Percentiles rank a stretch among this genome's conserved stretches.
phyloP scores from a whole-genome alignment of 805 yeast genomes.

The Cyberlindnera samutprakarnensis region DNA sequence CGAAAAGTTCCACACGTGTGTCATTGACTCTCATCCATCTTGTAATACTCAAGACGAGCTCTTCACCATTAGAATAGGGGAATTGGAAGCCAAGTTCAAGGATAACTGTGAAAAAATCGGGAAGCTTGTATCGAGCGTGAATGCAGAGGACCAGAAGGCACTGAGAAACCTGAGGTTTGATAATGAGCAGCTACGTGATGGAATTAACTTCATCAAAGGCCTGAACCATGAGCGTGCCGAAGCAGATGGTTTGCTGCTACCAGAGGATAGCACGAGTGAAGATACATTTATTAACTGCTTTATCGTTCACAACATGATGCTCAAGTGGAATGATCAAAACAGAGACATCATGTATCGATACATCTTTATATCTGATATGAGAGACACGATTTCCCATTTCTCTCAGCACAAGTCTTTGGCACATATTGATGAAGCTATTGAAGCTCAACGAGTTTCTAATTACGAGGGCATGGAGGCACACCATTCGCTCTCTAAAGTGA shows the following conservation, averaged over 20 bases:
- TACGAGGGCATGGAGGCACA: slow-evolving; percentile 7
- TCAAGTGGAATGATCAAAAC: slow-evolving; percentile 71
- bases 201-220: slow-evolving; percentile 13
- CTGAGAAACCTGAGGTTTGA: slow-evolving; percentile 16
- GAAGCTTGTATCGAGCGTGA: slow-evolving; percentile 18
- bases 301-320: slow-evolving; percentile 60
- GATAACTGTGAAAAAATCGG: slow-evolving; percentile 23
- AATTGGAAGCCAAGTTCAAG: slow-evolving; percentile 23
- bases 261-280: slow-evolving; percentile 9
- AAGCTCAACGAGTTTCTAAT: slow-evolving; percentile 22
- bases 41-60: slow-evolving; percentile 36
- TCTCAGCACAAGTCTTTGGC: slow-evolving; percentile 41
- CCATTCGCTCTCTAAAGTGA: slow-evolving; percentile 13
- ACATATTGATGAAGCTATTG: slow-evolving; percentile 43
- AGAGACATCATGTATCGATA: slow-evolving; percentile 61
- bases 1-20: slow-evolving; percentile 57
- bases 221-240: slow-evolving; percentile 3
- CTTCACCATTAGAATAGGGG: slow-evolving; percentile 18
- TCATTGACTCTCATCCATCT: slow-evolving; percentile 29
- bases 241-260: background rate
- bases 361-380: slow-evolving; percentile 38
- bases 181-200: slow-evolving; percentile 16
- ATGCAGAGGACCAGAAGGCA: slow-evolving; percentile 10
- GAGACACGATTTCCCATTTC: slow-evolving; percentile 36
- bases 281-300: slow-evolving; percentile 45